Evolutionary conservation across 306 rosid species (phyloP).

Genomic region (Sphenostylis stenocarpa): DNA sequence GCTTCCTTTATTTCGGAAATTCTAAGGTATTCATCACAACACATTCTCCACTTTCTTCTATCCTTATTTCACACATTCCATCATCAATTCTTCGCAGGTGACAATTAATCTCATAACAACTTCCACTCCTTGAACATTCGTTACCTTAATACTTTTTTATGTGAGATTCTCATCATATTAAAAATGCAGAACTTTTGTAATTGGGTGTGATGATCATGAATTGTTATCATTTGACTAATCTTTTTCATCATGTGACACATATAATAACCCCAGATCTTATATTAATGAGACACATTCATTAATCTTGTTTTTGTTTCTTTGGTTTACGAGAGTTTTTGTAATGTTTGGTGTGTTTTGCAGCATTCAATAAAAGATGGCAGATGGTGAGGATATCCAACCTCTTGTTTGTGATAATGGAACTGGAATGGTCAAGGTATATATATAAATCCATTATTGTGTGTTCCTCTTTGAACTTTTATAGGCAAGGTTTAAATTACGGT

Average conservation of each 20-base stretch:
- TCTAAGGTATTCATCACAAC: constrained; percentile 47
- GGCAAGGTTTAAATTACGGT: neutral
- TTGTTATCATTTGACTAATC: constrained; percentile 12
- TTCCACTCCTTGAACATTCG: neutral
- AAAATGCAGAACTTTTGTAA: constrained; percentile 20
- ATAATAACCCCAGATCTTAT: constrained; percentile 4
- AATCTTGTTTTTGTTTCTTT: neutral
- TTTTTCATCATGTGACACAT: neutral
- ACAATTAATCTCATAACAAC: neutral
- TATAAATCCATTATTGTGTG: constrained; percentile 38
- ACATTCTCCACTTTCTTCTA: constrained; percentile 27
- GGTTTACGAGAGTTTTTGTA: neutral
- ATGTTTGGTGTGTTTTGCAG: constrained; percentile 36
- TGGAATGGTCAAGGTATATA: constrained; percentile 92
- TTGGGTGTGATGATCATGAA: neutral
- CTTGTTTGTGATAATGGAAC: constrained; percentile 98
- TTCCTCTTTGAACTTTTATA: neutral
- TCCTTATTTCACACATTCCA: constrained; percentile 7
- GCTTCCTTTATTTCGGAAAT: constrained; percentile 32
- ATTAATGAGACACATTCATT: neutral
- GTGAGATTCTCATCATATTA: neutral
- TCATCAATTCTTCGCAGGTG: constrained; percentile 1
- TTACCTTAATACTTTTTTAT: neutral
- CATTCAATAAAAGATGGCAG: constrained; percentile 65
- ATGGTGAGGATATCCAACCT: constrained; percentile 90